Percentiles rank a stretch among this genome's conserved stretches.
These are phyloP conservation scores for Phialophora macrospora DNA, from an alignment of 2,329 filamentous ascomycete species.

Conservation along the genomic window DNA sequence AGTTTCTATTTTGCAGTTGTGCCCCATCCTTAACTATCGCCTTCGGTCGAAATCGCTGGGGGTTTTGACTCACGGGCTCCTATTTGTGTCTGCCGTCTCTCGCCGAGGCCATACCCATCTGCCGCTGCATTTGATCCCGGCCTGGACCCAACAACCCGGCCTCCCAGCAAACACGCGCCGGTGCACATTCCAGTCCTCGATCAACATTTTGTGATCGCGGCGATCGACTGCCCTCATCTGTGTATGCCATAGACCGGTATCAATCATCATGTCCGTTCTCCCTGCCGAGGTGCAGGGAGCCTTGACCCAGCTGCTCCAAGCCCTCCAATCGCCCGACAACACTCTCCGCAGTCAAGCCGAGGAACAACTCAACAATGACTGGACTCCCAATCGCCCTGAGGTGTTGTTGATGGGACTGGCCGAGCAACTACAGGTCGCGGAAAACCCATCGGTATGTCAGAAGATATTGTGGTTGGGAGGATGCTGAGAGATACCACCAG, in stretches of 20 bases:
- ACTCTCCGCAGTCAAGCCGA: conserved; percentile 81
- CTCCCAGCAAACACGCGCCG: conserved; percentile 15
- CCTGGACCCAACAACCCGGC: conserved; percentile 1
- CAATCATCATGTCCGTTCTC: conserved; percentile 75
- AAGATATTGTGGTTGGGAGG: neutral
- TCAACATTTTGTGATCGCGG: neutral
- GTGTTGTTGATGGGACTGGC: conserved; percentile 90
- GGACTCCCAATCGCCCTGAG: conserved; percentile 80
- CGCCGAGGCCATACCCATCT: neutral
- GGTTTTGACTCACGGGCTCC: neutral
- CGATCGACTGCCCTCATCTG: neutral
- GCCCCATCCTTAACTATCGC: neutral
- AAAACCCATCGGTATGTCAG: conserved; percentile 69
- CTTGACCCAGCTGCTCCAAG: conserved; percentile 83
- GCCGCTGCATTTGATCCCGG: neutral
- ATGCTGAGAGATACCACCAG: conserved; percentile 54
- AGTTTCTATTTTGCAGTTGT: neutral
- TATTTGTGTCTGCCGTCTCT: neutral
- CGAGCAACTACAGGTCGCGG: conserved; percentile 84
- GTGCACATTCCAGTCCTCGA: conserved; percentile 15
- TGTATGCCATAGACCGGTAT: conserved; percentile 23
- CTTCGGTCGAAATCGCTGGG: neutral
- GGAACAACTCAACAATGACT: conserved; percentile 87
- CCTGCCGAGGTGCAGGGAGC: conserved; percentile 82
- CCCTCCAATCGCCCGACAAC: conserved; percentile 89